Evolutionary conservation across 441 rosid genomes (phyloP).

Genomic region (Melianthus villosus): DNA sequence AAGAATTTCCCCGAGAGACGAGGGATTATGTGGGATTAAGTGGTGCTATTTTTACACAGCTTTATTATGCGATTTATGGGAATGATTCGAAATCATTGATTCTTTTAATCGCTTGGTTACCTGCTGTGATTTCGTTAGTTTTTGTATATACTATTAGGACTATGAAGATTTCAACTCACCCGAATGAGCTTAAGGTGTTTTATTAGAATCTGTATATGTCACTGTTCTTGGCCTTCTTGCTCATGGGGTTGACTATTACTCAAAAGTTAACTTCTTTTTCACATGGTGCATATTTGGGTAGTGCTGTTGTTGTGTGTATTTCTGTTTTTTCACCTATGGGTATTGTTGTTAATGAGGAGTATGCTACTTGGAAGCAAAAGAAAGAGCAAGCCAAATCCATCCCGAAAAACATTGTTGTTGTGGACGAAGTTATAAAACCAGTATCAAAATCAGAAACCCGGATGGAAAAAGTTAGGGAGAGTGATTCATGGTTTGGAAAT

Average conservation of each 20-base stretch:
- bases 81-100: conserved; percentile 51
- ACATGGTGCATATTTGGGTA: no score
- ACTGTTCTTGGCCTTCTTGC: no score
- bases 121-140: conserved; percentile 55
- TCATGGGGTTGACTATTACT: no score
- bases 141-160: conserved; percentile 51
- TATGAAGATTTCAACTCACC: conserved; percentile 28
- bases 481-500: conserved; percentile 38
- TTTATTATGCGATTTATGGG: conserved; percentile 65
- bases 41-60: conserved; percentile 70
- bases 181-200: conserved; percentile 42
- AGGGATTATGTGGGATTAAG: conserved; percentile 65
- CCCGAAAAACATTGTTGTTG: no score
- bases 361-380: no score
- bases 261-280: no score
- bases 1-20: conserved; percentile 78
- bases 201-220: conserved; percentile 41
- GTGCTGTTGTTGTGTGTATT: no score
- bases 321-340: no score
- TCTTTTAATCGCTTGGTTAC: conserved; percentile 65
- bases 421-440: conserved; percentile 9
- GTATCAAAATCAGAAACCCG: not conserved
- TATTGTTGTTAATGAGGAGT: no score
- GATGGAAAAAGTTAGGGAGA: no score
- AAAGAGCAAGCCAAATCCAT: no score